A percentile compares a stretch with the other conserved stretches of the same genome.
Evolutionary conservation across 2,329 filamentous ascomycete species (phyloP).

Genomic region (Neonectria coccinea): DNA sequence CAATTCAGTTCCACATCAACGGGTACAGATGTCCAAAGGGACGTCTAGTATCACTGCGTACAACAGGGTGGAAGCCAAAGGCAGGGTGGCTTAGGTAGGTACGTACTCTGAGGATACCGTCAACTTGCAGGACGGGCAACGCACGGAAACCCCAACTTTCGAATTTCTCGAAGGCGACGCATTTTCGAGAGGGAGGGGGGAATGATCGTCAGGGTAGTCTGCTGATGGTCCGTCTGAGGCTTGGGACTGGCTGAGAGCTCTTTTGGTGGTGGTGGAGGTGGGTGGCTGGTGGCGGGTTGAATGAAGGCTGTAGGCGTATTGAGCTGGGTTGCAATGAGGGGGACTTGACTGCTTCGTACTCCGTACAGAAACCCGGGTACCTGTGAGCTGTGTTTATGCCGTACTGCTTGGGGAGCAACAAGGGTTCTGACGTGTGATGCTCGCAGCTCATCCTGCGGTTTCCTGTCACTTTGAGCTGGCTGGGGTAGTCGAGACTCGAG

Average conservation of each 20-base stretch:
- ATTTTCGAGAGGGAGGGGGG: constrained; percentile 11
- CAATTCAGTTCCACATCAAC: no score
- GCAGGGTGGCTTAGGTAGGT: background rate
- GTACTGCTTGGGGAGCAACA: background rate
- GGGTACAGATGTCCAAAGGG: no score
- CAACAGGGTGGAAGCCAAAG: background rate
- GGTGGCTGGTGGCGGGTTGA: constrained; percentile 16
- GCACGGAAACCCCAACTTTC: constrained; percentile 15
- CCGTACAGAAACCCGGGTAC: background rate
- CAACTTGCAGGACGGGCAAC: constrained; percentile 17
- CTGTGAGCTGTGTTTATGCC: background rate
- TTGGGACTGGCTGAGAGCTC: constrained; percentile 21
- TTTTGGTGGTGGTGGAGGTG: constrained; percentile 9
- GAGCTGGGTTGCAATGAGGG: background rate
- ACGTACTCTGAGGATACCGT: constrained; percentile 16
- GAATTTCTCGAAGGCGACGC: constrained; percentile 23
- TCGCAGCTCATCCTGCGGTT: background rate
- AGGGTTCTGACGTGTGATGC: constrained; percentile 6
- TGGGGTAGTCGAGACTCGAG: background rate
- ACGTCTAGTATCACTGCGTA: no score
- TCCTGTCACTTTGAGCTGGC: background rate
- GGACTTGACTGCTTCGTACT: background rate
- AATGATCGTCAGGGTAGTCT: constrained; percentile 32
- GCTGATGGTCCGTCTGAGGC: constrained; percentile 24
- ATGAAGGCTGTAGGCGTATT: background rate